phyloP scores from a whole-genome alignment of 2,329 filamentous ascomycete genomes.

The Botrytis hyacinthi region DNA sequence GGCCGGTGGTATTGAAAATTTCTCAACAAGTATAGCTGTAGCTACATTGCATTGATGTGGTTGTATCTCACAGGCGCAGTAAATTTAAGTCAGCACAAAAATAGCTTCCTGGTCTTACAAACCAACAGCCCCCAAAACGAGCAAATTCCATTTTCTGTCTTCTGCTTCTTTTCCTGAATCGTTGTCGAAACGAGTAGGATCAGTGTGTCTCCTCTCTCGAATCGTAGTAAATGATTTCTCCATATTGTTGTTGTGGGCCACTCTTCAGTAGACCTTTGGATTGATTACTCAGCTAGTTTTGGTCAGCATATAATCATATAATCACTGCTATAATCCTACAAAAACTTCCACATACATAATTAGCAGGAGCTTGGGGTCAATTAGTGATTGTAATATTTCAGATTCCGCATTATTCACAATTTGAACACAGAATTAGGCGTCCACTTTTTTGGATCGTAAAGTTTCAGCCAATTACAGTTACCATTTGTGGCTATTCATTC shows the following conservation, averaged over 20 bases:
- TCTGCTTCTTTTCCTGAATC: background rate
- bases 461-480: background rate
- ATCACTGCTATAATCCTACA: background rate
- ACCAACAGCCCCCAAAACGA: slow-evolving; percentile 1
- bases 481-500: background rate
- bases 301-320: background rate
- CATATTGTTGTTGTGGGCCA: background rate
- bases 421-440: background rate
- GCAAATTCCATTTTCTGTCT: background rate
- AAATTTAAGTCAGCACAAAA: slow-evolving; percentile 1
- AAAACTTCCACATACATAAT: background rate
- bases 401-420: background rate
- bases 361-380: background rate
- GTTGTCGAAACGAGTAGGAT: background rate
- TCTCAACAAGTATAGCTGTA: background rate
- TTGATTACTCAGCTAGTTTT: background rate
- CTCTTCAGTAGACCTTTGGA: background rate
- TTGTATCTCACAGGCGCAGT: slow-evolving; percentile 5
- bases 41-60: background rate
- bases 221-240: background rate
- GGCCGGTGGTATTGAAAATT: too few relatives aligned
- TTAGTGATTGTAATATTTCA: background rate
- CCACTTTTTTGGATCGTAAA: background rate
- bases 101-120: background rate
- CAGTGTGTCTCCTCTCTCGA: background rate